These are phyloP conservation scores for Colletotrichum eleusines DNA, from an alignment of 2,329 filamentous ascomycete species.

Conservation along the genomic window DNA sequence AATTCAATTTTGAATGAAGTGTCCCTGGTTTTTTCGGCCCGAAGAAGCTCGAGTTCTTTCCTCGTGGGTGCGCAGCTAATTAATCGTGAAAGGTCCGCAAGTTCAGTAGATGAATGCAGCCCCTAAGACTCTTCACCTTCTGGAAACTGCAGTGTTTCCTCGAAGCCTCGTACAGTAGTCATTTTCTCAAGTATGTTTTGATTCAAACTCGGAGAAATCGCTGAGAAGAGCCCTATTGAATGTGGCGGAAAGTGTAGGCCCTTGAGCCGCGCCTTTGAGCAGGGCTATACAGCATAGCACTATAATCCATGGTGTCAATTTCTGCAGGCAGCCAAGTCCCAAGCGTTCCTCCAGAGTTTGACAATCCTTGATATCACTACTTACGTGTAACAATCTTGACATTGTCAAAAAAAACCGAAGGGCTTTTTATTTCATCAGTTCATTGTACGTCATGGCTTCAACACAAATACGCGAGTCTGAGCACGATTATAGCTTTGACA, in stretches of 20 bases:
- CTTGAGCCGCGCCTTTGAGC: not conserved
- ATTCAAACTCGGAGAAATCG: not conserved
- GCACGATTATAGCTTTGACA: not conserved
- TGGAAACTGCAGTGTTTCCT: not conserved
- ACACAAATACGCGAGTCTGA: too few relatives aligned
- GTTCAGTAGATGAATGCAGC: not conserved
- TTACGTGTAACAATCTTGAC: not conserved
- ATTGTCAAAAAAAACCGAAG: not conserved
- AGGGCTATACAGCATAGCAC: not conserved
- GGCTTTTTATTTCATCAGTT: too few relatives aligned
- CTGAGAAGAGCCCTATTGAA: not conserved
- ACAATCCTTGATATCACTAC: not conserved
- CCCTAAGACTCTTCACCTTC: not conserved
- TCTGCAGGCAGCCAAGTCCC: not conserved
- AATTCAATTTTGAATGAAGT: accelerated
- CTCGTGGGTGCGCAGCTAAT: not conserved
- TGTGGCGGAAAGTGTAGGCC: not conserved
- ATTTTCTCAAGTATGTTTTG: not conserved
- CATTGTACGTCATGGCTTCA: not conserved
- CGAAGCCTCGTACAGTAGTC: not conserved
- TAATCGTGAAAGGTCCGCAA: not conserved
- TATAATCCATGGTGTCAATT: not conserved
- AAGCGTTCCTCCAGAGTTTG: not conserved
- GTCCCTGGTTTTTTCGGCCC: not conserved
- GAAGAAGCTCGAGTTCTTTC: not conserved